A percentile compares a stretch with the other conserved stretches of the same genome.
phyloP scores from a whole-genome alignment of 73 alveolate genomes.

The Stentor roeselii region DNA sequence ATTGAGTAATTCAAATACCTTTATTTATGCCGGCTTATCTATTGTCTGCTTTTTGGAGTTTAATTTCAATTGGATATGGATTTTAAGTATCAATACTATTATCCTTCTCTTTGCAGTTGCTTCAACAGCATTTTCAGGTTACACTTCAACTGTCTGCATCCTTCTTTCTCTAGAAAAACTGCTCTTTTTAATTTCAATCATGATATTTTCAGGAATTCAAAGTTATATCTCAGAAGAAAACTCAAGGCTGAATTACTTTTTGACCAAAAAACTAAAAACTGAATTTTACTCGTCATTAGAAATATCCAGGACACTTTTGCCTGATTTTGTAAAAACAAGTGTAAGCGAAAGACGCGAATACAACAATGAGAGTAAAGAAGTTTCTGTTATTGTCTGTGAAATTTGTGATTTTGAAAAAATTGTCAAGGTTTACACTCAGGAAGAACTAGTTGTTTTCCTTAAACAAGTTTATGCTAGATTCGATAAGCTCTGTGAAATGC shows the following conservation, averaged over 20 bases:
- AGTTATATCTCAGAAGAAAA: not conserved
- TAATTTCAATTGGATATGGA: not conserved
- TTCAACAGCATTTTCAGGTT: not conserved
- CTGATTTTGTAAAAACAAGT: not conserved
- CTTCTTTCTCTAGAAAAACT: not conserved
- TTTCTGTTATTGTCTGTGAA: not conserved
- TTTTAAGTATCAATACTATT: not conserved
- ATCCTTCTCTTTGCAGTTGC: not conserved
- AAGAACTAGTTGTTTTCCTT: not conserved
- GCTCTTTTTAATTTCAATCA: not conserved
- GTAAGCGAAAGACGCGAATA: too few relatives aligned
- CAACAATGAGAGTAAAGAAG: not conserved
- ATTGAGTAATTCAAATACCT: not conserved
- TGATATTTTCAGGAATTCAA: not conserved
- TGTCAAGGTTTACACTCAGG: not conserved
- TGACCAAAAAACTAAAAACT: not conserved
- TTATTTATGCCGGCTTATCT: not conserved
- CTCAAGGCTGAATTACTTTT: not conserved
- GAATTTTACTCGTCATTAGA: not conserved
- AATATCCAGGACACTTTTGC: not conserved
- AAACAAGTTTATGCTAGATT: not conserved
- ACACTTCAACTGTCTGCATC: not conserved
- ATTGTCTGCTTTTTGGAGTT: too few relatives aligned
- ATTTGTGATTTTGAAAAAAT: not conserved
- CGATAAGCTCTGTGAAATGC: not conserved